Base-by-base conservation (phyloP, 129 eudicot genomes). In the Saposhnikovia divaricata region DNA sequence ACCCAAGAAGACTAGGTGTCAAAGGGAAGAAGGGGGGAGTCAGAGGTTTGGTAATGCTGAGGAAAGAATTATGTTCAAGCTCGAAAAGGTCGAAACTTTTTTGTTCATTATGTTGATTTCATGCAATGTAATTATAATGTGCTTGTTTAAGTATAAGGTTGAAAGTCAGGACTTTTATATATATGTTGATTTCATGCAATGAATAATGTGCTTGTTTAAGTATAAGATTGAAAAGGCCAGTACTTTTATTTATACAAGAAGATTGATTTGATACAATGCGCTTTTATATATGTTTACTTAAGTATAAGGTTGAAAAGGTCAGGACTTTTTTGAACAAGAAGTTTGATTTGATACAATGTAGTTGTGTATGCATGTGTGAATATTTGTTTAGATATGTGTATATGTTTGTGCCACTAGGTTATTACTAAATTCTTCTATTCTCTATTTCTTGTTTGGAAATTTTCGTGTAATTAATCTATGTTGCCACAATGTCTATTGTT, bases 11-110 rank as follows among this genome's bases (percentile, higher is more conserved):
- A 72, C 77, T 89, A 78, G 80, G 82, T 9, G 79, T 79, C 70
- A 85, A 80, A 83, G 87, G 89, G 78, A 83, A 72, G 79, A 87
- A 78, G 77, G 85, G 75, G 81, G 75, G 81, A 82, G 68, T 83
- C 87, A 85, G 76, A 89, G 77, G 78, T 89, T 87, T 87, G 86
- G 82, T 4, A 85, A 34, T 83, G 87, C 85, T 44, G 90, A 34
- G 37, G 37, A 1, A 34, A 34, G 37, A 34, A 34, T 34, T 34
- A 34, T 34, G 37, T 34, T 34, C 37, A 34, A 34, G 37, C 37
- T 34, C 37, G 63, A 21, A 55, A 55, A 21, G 63, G 63, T 55
- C 27, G 21, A 9, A 21, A 1, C 27, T 19, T 55, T 34, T 55
- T 18, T 18, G 23, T 18, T 0, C 61, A 51, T 16, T n/a, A 51